Evolutionary conservation across 2,329 filamentous ascomycete genomes (phyloP), one percentile per base, ranked within the genome.

Genomic region (Fusarium zealandicum): DNA sequence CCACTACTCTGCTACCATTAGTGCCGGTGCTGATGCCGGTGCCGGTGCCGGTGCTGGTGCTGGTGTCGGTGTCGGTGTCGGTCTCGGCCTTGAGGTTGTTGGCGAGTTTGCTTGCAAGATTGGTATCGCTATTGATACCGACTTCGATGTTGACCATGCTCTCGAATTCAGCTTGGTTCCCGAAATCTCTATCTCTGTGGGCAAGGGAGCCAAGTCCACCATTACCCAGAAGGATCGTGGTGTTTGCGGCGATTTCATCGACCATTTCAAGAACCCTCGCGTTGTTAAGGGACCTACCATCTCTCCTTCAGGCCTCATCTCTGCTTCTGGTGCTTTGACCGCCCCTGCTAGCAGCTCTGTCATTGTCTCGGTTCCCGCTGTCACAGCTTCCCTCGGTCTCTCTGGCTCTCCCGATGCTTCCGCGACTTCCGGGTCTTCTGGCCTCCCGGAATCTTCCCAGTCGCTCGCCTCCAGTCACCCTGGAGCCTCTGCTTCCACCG

Each of bases 1-100:
- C 12, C 78, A 85, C 61, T 82, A 84, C 67, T 73, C 77, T 50
- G 72, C 74, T 55, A 67, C 72, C 45, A 72, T 80, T 54, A 74
- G 73, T 41, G 67, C 64, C 20, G 71, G 70, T 7, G 66, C 66
- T 10, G 44, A 59, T 30, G 79, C 76, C 67, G n/a, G n/a, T n/a
- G n/a, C n/a, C n/a, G n/a, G 73, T 41, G 67, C 64, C 20, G 71
- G 70, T 7, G 66, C 66, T 10, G 44, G 59, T 30, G 79, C 76
- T 67, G n/a, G n/a, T n/a, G n/a, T n/a, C n/a, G n/a, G 73, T 41
- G 67, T 64, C 20, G 71, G 70, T 7, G 66, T 65, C 10, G 44
- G 59, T 30, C n/a, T n/a, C n/a, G 73, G 70, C 33, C 57, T 79
- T 8, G 58, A 63, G 28, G 42, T 63, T 22, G 36, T 50, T 18